Base-by-base conservation (phyloP, 768 basidiomycete genomes). In the Leucogyrophana mollusca region DNA sequence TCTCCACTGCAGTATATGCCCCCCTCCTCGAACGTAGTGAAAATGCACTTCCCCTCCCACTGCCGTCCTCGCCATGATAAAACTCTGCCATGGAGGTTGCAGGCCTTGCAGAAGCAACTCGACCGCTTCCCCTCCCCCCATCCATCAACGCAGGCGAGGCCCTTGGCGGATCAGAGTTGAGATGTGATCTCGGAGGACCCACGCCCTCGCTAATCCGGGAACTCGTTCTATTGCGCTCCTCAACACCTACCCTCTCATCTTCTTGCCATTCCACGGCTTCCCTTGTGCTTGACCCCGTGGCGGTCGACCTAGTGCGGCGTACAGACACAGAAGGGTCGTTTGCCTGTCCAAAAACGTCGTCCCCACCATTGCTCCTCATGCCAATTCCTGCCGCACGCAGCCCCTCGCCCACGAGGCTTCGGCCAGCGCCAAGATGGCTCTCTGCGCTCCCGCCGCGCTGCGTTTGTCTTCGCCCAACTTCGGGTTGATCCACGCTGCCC, bases 361-460 rank as follows among this genome's bases (percentile, higher is more conserved):
- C 68, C 51, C 47, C 46, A 56, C 59, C 46, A 63, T 55, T 53
- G 20, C 52, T 58, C 38, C 64, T 61, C 64, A 59, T 73, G 23
- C 72, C 74, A 46, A 90, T 67, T 9, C 88, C 89, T 0, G 87
- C 86, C 0, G 87, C 85, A 39, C 83, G 73, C 47, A 90, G 57
- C 13, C 80, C 81, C 61, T 89, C 85, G 3, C 84, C 79, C 8
- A 87, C 61, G 11, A 90, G 62, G 47, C 85, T 65, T 9, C 79
- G 74, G 13, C 66, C 69, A 30, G 60, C 73, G 21, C 67, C 68
- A 21, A 85, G 59, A 7, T 80, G 71, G 57, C 78, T 86, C 66
- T 90, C 89, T 3, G 80, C 83, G 58, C 85, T 88, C 4, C 87
- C 87, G 0, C 76, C 77, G 27, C 87, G 70, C 13, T 76, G 60